These are phyloP conservation scores for Boletus rubescentipes DNA, from an alignment of 768 basidiomycete species.

Conservation along the genomic window DNA sequence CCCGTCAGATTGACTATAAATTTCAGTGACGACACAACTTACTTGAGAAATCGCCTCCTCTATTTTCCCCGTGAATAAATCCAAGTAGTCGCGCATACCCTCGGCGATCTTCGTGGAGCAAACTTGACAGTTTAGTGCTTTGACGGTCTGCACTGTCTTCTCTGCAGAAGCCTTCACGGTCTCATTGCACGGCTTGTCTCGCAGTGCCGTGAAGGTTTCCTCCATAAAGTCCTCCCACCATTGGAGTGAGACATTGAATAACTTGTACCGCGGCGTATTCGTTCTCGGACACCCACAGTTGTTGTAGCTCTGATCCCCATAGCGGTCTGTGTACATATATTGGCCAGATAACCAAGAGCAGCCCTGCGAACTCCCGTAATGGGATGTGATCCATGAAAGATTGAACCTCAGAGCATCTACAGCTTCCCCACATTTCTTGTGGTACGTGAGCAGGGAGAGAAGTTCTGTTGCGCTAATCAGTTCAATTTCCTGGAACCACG, in stretches of 20 bases:
- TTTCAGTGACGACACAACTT: not conserved
- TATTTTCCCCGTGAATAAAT: slow-evolving; percentile 7
- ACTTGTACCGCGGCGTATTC: not conserved
- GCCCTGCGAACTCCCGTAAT: not conserved
- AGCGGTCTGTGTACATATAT: too few species aligned
- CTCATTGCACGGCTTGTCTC: not conserved
- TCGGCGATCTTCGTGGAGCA: slow-evolving; percentile 2
- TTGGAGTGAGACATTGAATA: slow-evolving; percentile 1
- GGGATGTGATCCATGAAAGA: slow-evolving; percentile 13
- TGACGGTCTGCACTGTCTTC: not conserved
- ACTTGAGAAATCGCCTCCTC: slow-evolving; percentile 12
- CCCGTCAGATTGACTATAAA: not conserved
- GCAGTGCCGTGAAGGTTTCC: not conserved
- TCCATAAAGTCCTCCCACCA: slow-evolving; percentile 24
- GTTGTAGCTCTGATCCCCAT: not conserved
- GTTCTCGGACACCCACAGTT: not conserved
- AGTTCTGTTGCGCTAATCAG: slow-evolving; percentile 26
- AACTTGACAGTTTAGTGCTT: not conserved
- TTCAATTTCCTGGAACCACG: slow-evolving; percentile 26
- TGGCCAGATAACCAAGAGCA: slow-evolving; percentile 8
- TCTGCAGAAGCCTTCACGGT: not conserved
- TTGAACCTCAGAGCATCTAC: slow-evolving; percentile 1
- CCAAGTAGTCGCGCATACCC: slow-evolving; percentile 15
- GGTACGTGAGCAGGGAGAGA: slow-evolving; percentile 23
- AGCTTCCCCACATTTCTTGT: slow-evolving; percentile 14